Base-by-base conservation (phyloP, 306 rosid genomes). In the Coriaria nepalensis region DNA sequence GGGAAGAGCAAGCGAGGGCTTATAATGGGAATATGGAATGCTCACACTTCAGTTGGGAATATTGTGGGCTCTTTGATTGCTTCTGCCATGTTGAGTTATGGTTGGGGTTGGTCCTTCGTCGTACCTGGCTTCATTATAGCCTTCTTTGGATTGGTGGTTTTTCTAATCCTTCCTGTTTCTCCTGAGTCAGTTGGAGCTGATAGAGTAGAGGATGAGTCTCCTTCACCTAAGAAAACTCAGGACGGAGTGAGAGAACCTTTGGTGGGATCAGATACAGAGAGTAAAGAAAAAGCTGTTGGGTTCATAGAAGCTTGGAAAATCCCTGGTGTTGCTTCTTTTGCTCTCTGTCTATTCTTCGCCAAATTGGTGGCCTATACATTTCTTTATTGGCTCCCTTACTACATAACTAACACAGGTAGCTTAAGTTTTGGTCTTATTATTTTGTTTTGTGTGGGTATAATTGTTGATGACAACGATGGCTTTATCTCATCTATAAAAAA, bases 21-120 rank as follows among this genome's bases (percentile, higher is more conserved):
- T 47, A 92, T 92, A 53, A 92, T 92, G 98, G 98, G 98, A 11
- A 80, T 86, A 50, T 92, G 98, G 98, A 92, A 92, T 82, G 96
- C 98, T 40, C 98, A 86, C 56, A 92, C 98, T 52, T 92, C 98
- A 11, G 20, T 92, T 53, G 96, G 98, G 57, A 92, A 92, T 64
- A 92, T 92, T 65, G 49, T 83, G 0, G 98, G 98, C 52, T 92
- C 98, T 43, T 56, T 92, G 68, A 56, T 85, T 50, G 98, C 86
- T 51, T 92, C 98, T 32, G 87, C 94, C 42, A 37, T 92, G 63
- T 60, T 92, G 83, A 50, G 58, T 62, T 73, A 82, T 56, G 98
- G 98, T 49, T 92, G 98, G 98, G 98, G 96, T 29, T 92, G 98
- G 96, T 92, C 98, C 45, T 77, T 92, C 67, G 79, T 75, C 54